These are phyloP conservation scores for Lipomyces anomalus DNA, from an alignment of 805 yeast species.

Conservation along the genomic window DNA sequence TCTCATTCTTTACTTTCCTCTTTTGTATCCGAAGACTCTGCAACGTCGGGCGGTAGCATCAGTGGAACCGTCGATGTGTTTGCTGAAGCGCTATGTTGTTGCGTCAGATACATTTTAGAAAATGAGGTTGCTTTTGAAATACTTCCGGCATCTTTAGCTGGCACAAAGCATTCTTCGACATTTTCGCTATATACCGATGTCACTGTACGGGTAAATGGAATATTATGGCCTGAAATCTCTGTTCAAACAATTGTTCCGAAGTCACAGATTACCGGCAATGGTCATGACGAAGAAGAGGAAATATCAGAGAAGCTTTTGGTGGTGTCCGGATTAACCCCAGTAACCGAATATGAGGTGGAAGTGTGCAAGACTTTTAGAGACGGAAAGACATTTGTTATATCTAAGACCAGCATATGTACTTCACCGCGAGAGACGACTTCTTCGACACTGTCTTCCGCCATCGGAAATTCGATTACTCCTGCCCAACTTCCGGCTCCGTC, in stretches of 20 bases:
- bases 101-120: constrained; percentile 30
- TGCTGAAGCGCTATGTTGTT: constrained; percentile 21
- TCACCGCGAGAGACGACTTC: constrained; percentile 12
- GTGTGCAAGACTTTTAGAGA: constrained; percentile 35
- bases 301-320: constrained; percentile 47
- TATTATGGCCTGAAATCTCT: constrained; percentile 62
- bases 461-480: no score
- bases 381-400: constrained; percentile 15
- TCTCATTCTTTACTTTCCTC: no score
- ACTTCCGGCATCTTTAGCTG: constrained; percentile 5
- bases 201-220: constrained; percentile 49
- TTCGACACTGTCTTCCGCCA: not conserved
- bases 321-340: constrained; percentile 59
- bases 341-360: constrained; percentile 58
- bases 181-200: constrained; percentile 16
- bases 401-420: constrained; percentile 20
- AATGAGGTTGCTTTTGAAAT: constrained; percentile 33
- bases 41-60: constrained; percentile 6
- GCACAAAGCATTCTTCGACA: constrained; percentile 3
- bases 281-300: constrained; percentile 4
- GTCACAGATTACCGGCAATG: not conserved
- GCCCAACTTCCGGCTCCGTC: no score
- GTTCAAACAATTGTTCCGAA: constrained; percentile 37
- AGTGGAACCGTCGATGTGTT: no score
- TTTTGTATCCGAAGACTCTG: constrained; percentile 15